Base-by-base conservation (phyloP, 495 filamentous ascomycete genomes). In the Penicillium flavigenum region DNA sequence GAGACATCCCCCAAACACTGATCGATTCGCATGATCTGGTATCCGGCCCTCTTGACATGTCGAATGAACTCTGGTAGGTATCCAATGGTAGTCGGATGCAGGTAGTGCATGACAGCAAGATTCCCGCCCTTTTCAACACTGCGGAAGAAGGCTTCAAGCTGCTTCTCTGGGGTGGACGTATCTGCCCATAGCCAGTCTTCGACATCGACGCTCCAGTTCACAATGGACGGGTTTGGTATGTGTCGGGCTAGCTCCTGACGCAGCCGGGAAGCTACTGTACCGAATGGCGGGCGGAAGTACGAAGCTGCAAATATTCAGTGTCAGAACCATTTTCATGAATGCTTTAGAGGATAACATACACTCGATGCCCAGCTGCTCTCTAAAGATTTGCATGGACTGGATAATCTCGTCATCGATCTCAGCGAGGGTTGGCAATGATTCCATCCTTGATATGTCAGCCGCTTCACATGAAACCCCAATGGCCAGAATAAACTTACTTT, bases 281-380 rank as follows among this genome's bases (percentile, higher is more conserved):
- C 88, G 63, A 88, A 92, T 0, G 88, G 88, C 0, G 88, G 88
- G 1, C 88, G 82, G 79, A 91, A 91, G 76, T 91, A 91, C 56
- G 64, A 68, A 57, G 76, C 74, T 78, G 59, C 48, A 27, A 6
- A 50, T 34, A 47, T 14, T 39, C 16, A 57, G 34, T 41, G 41
- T 53, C 45, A 48, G 48, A 34, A 52, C 26, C 14, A 36, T 34
- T 19, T n/a, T 17, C 31, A 19, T 19, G 27, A 19, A 2, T 46
- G 34, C 34, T 26, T 19, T 3, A 9, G 9, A 3, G 14, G 20
- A 19, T 19, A 1, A 54, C 66, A 44, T 72, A 74, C 77, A 67
- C 58, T 76, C 41, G 8, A 80, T 72, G 5, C 70, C 71, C 20
- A 90, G 81, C 0, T 74, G 68, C 29, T 82, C 64, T 14, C 71